Evolutionary conservation across 768 basidiomycete species (phyloP).

Genomic region (Coprinopsis sp.): DNA sequence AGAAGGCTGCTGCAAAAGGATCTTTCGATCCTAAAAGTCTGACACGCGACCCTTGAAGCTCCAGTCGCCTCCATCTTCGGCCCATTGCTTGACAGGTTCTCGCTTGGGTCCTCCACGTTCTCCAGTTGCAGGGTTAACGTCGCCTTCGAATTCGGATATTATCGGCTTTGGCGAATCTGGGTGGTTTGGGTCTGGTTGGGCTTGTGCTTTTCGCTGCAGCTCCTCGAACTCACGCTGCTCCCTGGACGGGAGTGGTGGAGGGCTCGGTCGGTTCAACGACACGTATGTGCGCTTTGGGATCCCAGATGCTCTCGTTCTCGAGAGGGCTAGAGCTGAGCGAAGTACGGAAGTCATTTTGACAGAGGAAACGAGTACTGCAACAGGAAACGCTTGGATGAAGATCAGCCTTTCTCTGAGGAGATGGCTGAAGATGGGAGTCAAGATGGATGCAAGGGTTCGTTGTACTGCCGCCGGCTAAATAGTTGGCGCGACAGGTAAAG

Average conservation of each 20-base stretch:
- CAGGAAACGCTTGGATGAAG: too few relatives aligned
- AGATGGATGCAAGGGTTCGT: too few relatives aligned
- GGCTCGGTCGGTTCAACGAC: conserved; percentile 54
- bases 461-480: too few relatives aligned
- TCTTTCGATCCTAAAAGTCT: conserved; percentile 53
- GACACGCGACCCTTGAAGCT: conserved; percentile 87
- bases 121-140: conserved; percentile 76
- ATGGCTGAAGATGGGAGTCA: too few relatives aligned
- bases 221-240: conserved; percentile 86
- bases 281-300: conserved; percentile 22
- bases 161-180: conserved; percentile 63
- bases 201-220: conserved; percentile 61
- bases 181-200: conserved; percentile 45
- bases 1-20: neutral
- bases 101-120: conserved; percentile 84
- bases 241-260: conserved; percentile 67
- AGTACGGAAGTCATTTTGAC: neutral
- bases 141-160: conserved; percentile 71
- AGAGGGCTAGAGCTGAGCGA: neutral
- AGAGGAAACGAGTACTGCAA: too few relatives aligned
- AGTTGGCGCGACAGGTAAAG: too few relatives aligned
- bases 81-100: conserved; percentile 70
- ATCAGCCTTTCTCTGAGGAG: too few relatives aligned
- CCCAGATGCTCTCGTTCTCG: neutral
- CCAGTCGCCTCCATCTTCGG: conserved; percentile 68